Conservation (phyloP, 345 rosid species). For the Diplotaxis tenuifolia region DNA sequence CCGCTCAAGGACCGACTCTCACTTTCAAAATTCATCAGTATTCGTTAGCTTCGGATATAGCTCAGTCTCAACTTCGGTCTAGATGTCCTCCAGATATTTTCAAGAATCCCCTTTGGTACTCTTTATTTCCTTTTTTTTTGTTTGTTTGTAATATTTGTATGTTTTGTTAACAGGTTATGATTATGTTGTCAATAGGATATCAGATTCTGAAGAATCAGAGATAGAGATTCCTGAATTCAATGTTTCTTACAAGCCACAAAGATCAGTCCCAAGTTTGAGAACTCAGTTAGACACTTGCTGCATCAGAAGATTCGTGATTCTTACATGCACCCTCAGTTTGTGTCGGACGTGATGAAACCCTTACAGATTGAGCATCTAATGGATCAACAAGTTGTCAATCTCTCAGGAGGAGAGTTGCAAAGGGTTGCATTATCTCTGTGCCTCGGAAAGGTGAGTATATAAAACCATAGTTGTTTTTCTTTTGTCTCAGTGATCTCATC, state of each 20-base stretch:
- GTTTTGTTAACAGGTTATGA: no score
- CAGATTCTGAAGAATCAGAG: constrained; percentile 73
- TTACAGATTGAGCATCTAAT: constrained; percentile 92
- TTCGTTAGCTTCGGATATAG: no score
- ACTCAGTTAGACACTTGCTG: constrained; percentile 77
- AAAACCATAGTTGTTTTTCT: background rate
- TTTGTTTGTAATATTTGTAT: no score
- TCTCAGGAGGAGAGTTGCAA: constrained; percentile 98
- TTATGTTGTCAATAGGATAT: no score
- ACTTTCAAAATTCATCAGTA: no score
- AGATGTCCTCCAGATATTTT: no score
- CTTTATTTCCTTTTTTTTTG: no score
- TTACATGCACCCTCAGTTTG: constrained; percentile 90
- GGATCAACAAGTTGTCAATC: constrained; percentile 95
- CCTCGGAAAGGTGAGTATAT: constrained; percentile 96
- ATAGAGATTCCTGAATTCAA: constrained; percentile 90
- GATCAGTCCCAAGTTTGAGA: constrained; percentile 84
- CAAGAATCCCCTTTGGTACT: no score
- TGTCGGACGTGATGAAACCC: constrained; percentile 98
- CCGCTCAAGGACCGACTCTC: no score
- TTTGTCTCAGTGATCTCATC: constrained; percentile 25
- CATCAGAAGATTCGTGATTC: constrained; percentile 91
- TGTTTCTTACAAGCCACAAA: constrained; percentile 98
- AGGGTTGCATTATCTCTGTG: constrained; percentile 95
- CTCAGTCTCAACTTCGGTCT: no score